Evolutionary conservation across 1,284 basidiomycete genomes (phyloP).

Genomic region (Trametes versicolor): DNA sequence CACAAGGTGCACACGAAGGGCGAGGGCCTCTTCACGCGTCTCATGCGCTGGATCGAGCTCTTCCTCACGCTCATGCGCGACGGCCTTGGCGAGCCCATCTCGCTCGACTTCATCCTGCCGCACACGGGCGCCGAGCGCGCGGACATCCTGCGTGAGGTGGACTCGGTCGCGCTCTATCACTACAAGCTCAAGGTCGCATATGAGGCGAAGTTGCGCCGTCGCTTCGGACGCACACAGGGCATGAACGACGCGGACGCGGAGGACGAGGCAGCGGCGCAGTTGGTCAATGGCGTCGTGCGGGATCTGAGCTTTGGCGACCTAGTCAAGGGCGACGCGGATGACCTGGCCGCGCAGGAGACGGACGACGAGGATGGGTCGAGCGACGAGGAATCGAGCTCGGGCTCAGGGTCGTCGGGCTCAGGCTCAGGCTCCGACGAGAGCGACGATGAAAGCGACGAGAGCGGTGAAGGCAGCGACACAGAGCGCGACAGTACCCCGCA

Average conservation of each 20-base stretch:
- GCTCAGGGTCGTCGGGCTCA: conserved; percentile 42
- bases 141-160: conserved; percentile 86
- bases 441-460: conserved; percentile 47
- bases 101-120: conserved; percentile 89
- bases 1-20: conserved; percentile 99
- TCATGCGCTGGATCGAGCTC: conserved; percentile 98
- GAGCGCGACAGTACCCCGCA: conserved; percentile 41
- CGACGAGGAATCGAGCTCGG: conserved; percentile 39
- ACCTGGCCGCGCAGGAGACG: conserved; percentile 82
- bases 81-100: conserved; percentile 79
- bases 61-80: conserved; percentile 95
- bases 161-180: conserved; percentile 89
- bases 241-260: conserved; percentile 67
- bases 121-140: conserved; percentile 78
- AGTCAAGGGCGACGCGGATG: conserved; percentile 79
- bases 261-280: conserved; percentile 80
- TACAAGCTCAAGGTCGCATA: conserved; percentile 92
- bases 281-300: conserved; percentile 82
- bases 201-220: conserved; percentile 86
- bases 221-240: conserved; percentile 73
- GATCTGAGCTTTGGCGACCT: conserved; percentile 86
- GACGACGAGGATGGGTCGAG: conserved; percentile 56
- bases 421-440: conserved; percentile 48
- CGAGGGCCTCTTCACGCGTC: conserved; percentile 90
- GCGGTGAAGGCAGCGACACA: conserved; percentile 46